A percentile compares a stretch with the other conserved stretches of the same genome.
Conservation (phyloP, 163 green algal genomes). For the Chloroidium sp. region DNA sequence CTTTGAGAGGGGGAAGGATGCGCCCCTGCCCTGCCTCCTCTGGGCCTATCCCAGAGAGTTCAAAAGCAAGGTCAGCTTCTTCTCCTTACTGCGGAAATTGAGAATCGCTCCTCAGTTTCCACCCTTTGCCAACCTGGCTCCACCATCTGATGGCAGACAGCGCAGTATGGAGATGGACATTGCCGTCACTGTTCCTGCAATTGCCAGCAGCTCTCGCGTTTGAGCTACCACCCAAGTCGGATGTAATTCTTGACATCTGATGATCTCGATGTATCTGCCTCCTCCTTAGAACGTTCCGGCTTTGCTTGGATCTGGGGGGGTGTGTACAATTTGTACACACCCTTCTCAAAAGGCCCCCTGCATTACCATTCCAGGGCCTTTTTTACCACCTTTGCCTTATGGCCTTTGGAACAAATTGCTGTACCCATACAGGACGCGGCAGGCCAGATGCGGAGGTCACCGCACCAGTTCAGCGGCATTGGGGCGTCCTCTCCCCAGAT, state of each 20-base stretch:
- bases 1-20: conserved; percentile 73
- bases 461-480: conserved; percentile 83
- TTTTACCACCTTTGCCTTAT: neutral
- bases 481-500: conserved; percentile 70
- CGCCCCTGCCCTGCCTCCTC: conserved; percentile 78
- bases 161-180: neutral
- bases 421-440: conserved; percentile 62
- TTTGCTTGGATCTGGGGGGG: too few relatives aligned
- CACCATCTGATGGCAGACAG: neutral
- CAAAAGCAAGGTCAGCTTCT: conserved; percentile 71
- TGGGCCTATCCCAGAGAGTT: conserved; percentile 92
- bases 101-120: neutral
- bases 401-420: neutral
- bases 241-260: too few relatives aligned
- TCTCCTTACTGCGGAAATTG: neutral
- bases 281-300: too few relatives aligned
- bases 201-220: too few relatives aligned
- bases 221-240: too few relatives aligned
- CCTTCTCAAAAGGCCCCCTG: too few relatives aligned
- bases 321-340: too few relatives aligned
- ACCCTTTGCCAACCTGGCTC: neutral
- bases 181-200: too few relatives aligned
- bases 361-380: too few relatives aligned
- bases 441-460: conserved; percentile 81
- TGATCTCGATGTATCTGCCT: too few relatives aligned